These are phyloP conservation scores for Acanthamoeba castellanii DNA, from an alignment of 208 protist species.

Conservation along the genomic window DNA sequence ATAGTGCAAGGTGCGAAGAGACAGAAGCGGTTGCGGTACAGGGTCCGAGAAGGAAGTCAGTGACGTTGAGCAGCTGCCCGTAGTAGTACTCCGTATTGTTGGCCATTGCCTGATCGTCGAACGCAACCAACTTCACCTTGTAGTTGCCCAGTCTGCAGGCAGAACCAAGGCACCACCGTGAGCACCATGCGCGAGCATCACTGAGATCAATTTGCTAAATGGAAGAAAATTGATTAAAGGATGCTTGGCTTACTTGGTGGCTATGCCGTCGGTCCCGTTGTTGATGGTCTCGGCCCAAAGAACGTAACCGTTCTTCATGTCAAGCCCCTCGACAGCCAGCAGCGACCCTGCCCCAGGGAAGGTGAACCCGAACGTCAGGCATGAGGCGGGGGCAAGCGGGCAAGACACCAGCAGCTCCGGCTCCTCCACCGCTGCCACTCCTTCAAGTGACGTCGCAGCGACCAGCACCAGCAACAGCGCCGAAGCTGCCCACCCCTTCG, in stretches of 20 bases:
- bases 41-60: neutral
- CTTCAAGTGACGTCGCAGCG: neutral
- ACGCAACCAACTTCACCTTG: constrained; percentile 14
- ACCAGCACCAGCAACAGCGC: neutral
- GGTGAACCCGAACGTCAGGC: constrained; percentile 38
- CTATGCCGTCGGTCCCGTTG: neutral
- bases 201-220: neutral
- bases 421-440: neutral
- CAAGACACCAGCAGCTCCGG: neutral
- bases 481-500: too few species aligned
- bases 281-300: constrained; percentile 51
- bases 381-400: neutral
- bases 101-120: neutral
- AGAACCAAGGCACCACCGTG: neutral
- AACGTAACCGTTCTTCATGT: constrained; percentile 22
- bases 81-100: constrained; percentile 20
- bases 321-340: neutral
- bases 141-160: neutral
- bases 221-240: too few species aligned
- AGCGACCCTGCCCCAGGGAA: neutral
- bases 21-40: neutral
- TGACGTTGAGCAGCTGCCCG: constrained; percentile 18
- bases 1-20: neutral
- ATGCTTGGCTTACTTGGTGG: constrained; percentile 19
- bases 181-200: neutral